Evolutionary conservation across 2,329 filamentous ascomycete species (phyloP).

Genomic region (Elsinoe fawcettii): DNA sequence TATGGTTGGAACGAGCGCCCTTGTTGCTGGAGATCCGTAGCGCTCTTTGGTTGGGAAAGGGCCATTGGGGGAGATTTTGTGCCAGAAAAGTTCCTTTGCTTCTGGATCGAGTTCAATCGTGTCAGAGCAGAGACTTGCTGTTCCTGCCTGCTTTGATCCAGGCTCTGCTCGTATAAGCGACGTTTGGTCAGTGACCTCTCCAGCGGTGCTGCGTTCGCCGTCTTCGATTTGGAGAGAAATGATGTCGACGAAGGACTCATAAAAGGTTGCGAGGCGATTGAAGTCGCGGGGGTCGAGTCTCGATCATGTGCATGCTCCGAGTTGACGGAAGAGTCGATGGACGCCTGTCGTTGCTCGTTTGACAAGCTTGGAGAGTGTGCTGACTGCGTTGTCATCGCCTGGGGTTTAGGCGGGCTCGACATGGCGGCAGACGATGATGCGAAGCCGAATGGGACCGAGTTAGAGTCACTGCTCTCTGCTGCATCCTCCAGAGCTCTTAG

Average conservation of each 20-base stretch:
- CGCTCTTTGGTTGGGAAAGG: constrained; percentile 43
- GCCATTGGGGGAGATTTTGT: constrained; percentile 40
- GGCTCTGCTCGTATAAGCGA: constrained; percentile 73
- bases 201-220: constrained; percentile 29
- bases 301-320: constrained; percentile 62
- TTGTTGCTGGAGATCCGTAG: constrained; percentile 56
- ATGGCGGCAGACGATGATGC: constrained; percentile 8
- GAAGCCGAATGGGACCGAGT: constrained; percentile 18
- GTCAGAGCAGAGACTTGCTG: constrained; percentile 69
- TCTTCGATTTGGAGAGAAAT: constrained; percentile 20
- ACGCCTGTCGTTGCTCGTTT: constrained; percentile 57
- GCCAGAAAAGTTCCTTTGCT: constrained; percentile 48
- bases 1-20: constrained; percentile 22
- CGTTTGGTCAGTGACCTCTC: constrained; percentile 65
- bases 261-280: constrained; percentile 63
- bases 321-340: constrained; percentile 76
- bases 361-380: constrained; percentile 56
- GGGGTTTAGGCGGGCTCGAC: background rate
- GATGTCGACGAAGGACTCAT: constrained; percentile 25
- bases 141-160: constrained; percentile 71
- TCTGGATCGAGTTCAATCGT: constrained; percentile 70
- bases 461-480: constrained; percentile 28
- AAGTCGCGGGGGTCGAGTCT: constrained; percentile 81
- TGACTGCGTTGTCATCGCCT: constrained; percentile 20
- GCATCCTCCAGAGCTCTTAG: constrained; percentile 22